Base-by-base conservation (phyloP, 176 grass and related monocot genomes). In the Elymus sibiricus region DNA sequence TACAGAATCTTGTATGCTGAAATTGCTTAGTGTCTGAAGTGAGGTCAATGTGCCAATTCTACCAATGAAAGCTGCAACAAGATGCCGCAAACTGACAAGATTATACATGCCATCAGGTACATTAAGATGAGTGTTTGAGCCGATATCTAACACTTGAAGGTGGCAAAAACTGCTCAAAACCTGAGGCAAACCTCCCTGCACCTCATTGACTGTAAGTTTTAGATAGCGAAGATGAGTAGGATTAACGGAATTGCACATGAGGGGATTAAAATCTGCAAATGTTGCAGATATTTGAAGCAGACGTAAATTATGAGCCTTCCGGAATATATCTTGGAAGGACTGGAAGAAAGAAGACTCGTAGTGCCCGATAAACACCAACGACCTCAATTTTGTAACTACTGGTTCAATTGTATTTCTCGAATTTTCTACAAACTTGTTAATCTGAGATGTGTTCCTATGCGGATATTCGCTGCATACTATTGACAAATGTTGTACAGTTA, bases 141-240 rank as follows among this genome's bases (percentile, higher is more conserved):
- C n/a, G 1, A 80, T 25, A 67, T 93, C 72, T 66, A 93, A 72
- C 76, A 81, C 81, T 74, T 88, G 58, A 37, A 93, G 85, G 39
- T 90, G 81, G 70, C 44, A 90, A 32, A 76, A 80, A 4, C 64
- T 83, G 17, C 27, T 72, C 11, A 90, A 17, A 31, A 47, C 16
- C 25, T 16, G 35, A 21, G 72, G 83, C 24, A 89, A 79, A 68
- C 7, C 1, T 13, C 22, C 21, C 0, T 0, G 0, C 1, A 2
- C 3, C 2, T 25, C 38, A 9, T 44, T 13, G 17, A 2, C 32
- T 0, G 11, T 19, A 40, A 13, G 8, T 74, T 60, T 87, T 17
- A 90, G 8, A 34, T 87, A 90, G 0, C 89, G 74, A 5, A 90
- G 51, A 81, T 90, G 84, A 17, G 35, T 26, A 9, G 38, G 53